A percentile compares a stretch with the other conserved stretches of the same genome.
These are phyloP conservation scores for Hypericum perforatum DNA, from an alignment of 345 rosid genomes.

Conservation along the genomic window DNA sequence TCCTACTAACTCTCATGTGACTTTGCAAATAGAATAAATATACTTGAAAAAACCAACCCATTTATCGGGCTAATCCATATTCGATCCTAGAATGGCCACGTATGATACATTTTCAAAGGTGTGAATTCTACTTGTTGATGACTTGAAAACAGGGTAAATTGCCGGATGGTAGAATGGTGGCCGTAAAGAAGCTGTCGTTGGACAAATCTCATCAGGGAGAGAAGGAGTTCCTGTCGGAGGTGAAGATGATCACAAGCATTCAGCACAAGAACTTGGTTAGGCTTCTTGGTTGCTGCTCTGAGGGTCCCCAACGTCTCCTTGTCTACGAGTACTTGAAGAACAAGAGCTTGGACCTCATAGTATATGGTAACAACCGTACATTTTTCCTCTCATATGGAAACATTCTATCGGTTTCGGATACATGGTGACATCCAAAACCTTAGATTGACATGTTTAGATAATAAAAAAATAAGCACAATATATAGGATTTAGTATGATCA, in stretches of 20 bases:
- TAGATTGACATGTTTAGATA: no score
- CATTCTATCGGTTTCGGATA: neutral
- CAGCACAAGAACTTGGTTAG: constrained; percentile 67
- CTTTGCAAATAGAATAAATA: no score
- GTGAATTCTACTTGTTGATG: neutral
- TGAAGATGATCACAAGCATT: constrained; percentile 66
- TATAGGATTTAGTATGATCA: no score
- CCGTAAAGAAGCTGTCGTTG: constrained; percentile 36
- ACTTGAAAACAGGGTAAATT: constrained; percentile 38
- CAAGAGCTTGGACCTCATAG: constrained; percentile 49
- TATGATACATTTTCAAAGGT: no score
- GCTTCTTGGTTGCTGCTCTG: constrained; percentile 56
- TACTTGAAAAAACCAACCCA: no score
- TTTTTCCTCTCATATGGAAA: neutral
- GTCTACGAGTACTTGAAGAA: constrained; percentile 64
- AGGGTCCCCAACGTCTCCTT: constrained; percentile 48
- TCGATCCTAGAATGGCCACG: no score
- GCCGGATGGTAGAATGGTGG: constrained; percentile 40
- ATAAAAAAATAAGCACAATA: no score
- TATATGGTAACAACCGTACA: constrained; percentile 27
- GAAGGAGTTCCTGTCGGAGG: constrained; percentile 53
- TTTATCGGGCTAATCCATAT: no score
- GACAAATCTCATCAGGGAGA: constrained; percentile 66
- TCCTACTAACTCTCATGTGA: no score
- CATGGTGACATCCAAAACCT: no score